Percentiles rank a stretch among this genome's conserved stretches.
Evolutionary conservation across 306 rosid species (phyloP).

Genomic region (Acmispon strigosus): DNA sequence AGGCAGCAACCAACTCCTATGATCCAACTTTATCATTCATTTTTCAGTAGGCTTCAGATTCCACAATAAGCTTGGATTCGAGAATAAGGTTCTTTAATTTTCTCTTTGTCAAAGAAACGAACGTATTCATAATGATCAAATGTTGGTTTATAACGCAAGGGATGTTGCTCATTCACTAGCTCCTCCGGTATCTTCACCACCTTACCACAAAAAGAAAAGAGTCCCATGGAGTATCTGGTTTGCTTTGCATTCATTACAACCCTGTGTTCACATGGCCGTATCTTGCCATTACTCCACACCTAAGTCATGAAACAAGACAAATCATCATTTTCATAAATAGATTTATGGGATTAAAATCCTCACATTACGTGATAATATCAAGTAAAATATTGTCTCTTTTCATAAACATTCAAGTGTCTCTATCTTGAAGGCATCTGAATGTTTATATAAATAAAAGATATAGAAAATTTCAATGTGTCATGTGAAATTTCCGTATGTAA

Average conservation of each 20-base stretch:
- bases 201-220: slow-evolving; percentile 19
- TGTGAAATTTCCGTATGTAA: too few species aligned
- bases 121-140: slow-evolving; percentile 29
- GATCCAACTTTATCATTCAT: too few species aligned
- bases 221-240: slow-evolving; percentile 28
- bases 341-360: too few species aligned
- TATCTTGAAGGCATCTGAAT: too few species aligned
- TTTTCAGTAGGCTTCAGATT: not conserved
- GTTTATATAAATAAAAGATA: too few species aligned
- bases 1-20: too few species aligned
- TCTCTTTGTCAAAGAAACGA: slow-evolving; percentile 17
- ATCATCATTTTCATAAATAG: not conserved
- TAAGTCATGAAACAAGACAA: not conserved
- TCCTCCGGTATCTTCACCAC: slow-evolving; percentile 17
- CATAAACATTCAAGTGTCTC: too few species aligned
- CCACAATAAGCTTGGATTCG: slow-evolving; percentile 29
- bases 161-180: slow-evolving; percentile 24
- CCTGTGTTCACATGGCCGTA: slow-evolving; percentile 30
- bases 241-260: slow-evolving; percentile 26
- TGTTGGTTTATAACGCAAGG: slow-evolving; percentile 25
- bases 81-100: not conserved
- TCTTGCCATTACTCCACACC: slow-evolving; percentile 40
- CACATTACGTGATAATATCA: too few species aligned
- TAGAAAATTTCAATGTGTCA: too few species aligned
- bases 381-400: too few species aligned